phyloP scores from a whole-genome alignment of 371 early-diverging fungal species.

The Mortierella sp. region DNA sequence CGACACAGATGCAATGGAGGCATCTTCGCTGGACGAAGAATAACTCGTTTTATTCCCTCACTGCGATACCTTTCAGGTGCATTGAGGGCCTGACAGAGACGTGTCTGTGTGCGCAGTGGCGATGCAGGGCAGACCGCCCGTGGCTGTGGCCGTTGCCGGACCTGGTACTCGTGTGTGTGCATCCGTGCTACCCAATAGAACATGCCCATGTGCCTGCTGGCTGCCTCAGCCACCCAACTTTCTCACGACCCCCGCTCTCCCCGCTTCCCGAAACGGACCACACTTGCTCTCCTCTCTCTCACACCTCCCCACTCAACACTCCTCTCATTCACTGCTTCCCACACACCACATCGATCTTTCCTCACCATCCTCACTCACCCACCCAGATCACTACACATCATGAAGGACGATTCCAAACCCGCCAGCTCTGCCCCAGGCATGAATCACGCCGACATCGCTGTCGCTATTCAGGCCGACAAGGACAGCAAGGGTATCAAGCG shows the following conservation, averaged over 20 bases:
- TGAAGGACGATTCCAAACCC: conserved; percentile 28
- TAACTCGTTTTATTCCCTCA: too few species aligned
- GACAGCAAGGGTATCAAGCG: conserved; percentile 42
- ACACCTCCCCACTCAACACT: background rate
- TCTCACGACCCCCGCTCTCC: background rate
- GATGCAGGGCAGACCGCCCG: too few species aligned
- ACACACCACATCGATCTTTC: background rate
- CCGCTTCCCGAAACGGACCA: background rate
- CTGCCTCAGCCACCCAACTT: background rate
- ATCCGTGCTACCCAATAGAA: too few species aligned
- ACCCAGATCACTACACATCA: background rate
- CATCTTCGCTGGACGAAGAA: too few species aligned
- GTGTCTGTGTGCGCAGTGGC: too few species aligned
- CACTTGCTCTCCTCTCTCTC: background rate
- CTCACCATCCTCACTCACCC: background rate
- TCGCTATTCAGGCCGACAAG: conserved; percentile 47
- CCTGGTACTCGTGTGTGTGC: too few species aligned
- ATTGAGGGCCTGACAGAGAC: too few species aligned
- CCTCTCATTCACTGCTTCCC: too few species aligned
- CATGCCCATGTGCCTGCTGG: background rate
- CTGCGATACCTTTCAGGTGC: too few species aligned
- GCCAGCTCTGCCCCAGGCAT: conserved; percentile 38
- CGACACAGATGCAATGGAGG: too few species aligned
- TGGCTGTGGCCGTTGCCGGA: too few species aligned
- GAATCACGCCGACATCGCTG: conserved; percentile 50